phyloP scores from a whole-genome alignment of 306 rosid species.

The Sphenostylis stenocarpa region DNA sequence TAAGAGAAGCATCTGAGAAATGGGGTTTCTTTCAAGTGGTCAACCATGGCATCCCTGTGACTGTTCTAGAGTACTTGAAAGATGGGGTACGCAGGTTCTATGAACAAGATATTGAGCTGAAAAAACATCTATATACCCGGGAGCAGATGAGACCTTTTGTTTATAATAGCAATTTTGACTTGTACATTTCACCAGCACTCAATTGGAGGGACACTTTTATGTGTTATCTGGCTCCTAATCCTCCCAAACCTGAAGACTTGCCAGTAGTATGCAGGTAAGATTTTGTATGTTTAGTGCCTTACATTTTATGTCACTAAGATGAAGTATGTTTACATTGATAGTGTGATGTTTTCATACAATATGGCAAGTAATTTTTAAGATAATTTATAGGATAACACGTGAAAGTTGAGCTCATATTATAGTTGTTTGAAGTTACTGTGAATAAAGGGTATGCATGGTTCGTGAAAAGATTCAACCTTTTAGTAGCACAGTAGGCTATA shows the following conservation, averaged over 20 bases:
- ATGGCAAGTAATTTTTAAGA: too few species aligned
- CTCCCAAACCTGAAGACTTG: slow-evolving; percentile 28
- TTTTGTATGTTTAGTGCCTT: too few species aligned
- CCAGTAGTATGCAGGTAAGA: slow-evolving; percentile 38
- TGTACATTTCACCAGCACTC: slow-evolving; percentile 35
- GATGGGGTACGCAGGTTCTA: slow-evolving; percentile 26
- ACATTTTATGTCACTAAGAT: too few species aligned
- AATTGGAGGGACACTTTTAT: slow-evolving; percentile 37
- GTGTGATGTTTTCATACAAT: too few species aligned
- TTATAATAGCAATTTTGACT: slow-evolving; percentile 42
- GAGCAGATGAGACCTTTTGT: slow-evolving; percentile 1
- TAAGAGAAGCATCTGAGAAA: slow-evolving; percentile 38
- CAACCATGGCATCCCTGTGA: slow-evolving; percentile 34
- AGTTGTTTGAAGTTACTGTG: too few species aligned
- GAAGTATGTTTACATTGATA: too few species aligned
- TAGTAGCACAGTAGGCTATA: too few species aligned
- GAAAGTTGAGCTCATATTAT: too few species aligned
- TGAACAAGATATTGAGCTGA: slow-evolving; percentile 15
- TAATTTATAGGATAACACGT: too few species aligned
- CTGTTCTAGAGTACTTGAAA: slow-evolving; percentile 36
- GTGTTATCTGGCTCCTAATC: slow-evolving; percentile 29
- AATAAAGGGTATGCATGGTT: too few species aligned
- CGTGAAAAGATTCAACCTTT: too few species aligned
- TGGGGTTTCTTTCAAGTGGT: slow-evolving; percentile 46
- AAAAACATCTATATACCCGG: slow-evolving; percentile 20